phyloP scores from a whole-genome alignment of 2,329 filamentous ascomycete genomes.

The Curvularia spicifera region DNA sequence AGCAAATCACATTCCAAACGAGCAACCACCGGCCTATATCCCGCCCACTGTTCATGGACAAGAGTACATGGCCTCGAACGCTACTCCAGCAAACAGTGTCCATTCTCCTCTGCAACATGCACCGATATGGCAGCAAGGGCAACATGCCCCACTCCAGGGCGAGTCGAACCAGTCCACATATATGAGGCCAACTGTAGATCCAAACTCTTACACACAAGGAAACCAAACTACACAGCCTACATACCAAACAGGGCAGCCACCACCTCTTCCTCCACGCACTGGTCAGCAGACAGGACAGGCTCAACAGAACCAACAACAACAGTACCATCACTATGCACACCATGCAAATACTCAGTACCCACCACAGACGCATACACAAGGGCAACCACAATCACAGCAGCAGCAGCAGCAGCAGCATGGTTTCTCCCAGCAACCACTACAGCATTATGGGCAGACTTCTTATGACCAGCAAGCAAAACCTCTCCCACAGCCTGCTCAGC shows the following conservation, averaged over 20 bases:
- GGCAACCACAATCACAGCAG: conserved; percentile 5
- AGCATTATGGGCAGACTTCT: conserved; percentile 10
- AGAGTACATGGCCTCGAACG: too few species aligned
- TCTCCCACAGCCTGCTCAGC: conserved; percentile 20
- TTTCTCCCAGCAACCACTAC: conserved; percentile 22
- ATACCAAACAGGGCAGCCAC: conserved; percentile 18
- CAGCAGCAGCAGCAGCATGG: conserved; percentile 10
- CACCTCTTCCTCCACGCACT: conserved; percentile 14
- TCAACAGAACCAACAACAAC: conserved; percentile 20
- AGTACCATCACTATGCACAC: conserved; percentile 18
- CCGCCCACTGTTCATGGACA: conserved; percentile 41
- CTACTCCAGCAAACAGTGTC: conserved; percentile 10
- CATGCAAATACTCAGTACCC: conserved; percentile 21
- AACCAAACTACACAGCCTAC: conserved; percentile 32
- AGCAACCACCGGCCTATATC: conserved; percentile 43
- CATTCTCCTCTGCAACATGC: conserved; percentile 48
- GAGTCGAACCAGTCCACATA: conserved; percentile 43
- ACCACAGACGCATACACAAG: conserved; percentile 6
- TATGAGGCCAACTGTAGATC: conserved; percentile 37
- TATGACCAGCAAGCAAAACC: conserved; percentile 20
- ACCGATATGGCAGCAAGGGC: conserved; percentile 48
- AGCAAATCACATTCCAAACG: conserved; percentile 40
- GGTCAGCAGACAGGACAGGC: conserved; percentile 14
- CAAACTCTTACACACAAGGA: conserved; percentile 34
- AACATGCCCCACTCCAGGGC: conserved; percentile 44